Evolutionary conservation across 2,329 filamentous ascomycete species (phyloP).

Genomic region (Dendryphion nanum): DNA sequence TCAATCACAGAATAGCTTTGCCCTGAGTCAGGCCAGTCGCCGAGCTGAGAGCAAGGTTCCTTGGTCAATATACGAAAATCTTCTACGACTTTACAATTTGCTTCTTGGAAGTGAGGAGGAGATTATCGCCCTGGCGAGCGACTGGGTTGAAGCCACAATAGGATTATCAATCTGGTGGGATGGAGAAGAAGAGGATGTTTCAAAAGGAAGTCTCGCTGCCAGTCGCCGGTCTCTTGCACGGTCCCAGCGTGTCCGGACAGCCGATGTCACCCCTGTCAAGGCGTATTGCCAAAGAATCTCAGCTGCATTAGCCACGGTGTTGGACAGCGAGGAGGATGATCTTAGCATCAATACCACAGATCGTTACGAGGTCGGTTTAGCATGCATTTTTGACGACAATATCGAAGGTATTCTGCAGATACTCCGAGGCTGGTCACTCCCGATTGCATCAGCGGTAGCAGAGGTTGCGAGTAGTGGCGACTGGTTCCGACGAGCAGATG

Average conservation of each 20-base stretch:
- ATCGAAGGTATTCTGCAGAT: conserved; percentile 72
- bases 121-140: conserved; percentile 74
- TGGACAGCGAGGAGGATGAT: conserved; percentile 62
- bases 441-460: conserved; percentile 72
- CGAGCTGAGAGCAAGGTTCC: conserved; percentile 84
- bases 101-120: conserved; percentile 73
- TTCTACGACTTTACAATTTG: conserved; percentile 78
- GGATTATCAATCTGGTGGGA: conserved; percentile 91
- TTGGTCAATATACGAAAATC: conserved; percentile 84
- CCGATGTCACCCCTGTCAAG: conserved; percentile 56
- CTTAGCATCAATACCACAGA: conserved; percentile 76
- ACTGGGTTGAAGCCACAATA: conserved; percentile 89
- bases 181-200: conserved; percentile 59
- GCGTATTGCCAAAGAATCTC: conserved; percentile 74
- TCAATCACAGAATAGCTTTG: conserved; percentile 54
- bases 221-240: conserved; percentile 44
- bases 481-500: conserved; percentile 64
- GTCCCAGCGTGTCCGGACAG: conserved; percentile 43
- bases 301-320: conserved; percentile 64
- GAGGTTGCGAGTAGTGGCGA: conserved; percentile 81
- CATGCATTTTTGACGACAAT: conserved; percentile 80
- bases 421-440: conserved; percentile 76
- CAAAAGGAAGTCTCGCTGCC: conserved; percentile 43
- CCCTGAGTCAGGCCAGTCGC: conserved; percentile 64
- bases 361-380: conserved; percentile 76